Conservation (phyloP, 2,329 filamentous ascomycete species). For the Iodosphaeria phyllophila region DNA sequence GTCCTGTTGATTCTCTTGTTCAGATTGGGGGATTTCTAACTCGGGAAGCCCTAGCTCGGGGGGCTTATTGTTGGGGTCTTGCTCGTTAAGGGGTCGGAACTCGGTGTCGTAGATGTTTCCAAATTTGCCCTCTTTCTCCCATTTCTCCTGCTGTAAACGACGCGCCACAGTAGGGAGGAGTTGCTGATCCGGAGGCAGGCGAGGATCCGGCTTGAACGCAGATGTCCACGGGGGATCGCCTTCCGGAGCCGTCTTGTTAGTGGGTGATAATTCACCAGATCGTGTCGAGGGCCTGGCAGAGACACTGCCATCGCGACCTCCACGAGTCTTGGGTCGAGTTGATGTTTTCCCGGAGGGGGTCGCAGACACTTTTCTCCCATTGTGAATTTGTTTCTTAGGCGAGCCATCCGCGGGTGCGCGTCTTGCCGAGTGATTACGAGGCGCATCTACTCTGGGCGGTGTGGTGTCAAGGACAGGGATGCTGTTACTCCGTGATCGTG, state of each 20-base stretch:
- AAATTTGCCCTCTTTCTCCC: slow-evolving; percentile 80
- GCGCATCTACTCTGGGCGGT: neutral
- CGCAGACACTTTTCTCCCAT: slow-evolving; percentile 27
- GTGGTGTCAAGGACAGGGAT: slow-evolving; percentile 33
- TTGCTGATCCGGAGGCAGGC: slow-evolving; percentile 85
- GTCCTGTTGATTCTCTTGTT: slow-evolving; percentile 13
- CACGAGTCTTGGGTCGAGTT: slow-evolving; percentile 43
- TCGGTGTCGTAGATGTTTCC: slow-evolving; percentile 75
- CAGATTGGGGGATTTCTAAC: slow-evolving; percentile 6
- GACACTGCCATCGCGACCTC: slow-evolving; percentile 28
- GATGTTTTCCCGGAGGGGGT: slow-evolving; percentile 19
- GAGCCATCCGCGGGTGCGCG: slow-evolving; percentile 4
- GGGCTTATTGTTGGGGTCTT: slow-evolving; percentile 28
- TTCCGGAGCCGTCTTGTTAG: slow-evolving; percentile 53
- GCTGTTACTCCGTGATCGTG: slow-evolving; percentile 53
- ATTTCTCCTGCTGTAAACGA: slow-evolving; percentile 81
- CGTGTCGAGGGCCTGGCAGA: slow-evolving; percentile 42
- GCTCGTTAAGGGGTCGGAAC: slow-evolving; percentile 64
- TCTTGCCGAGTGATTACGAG: slow-evolving; percentile 7
- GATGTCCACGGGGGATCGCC: slow-evolving; percentile 93
- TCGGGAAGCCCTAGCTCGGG: slow-evolving; percentile 18
- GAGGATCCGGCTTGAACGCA: slow-evolving; percentile 89
- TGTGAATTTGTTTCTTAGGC: slow-evolving; percentile 4
- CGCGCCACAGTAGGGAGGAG: slow-evolving; percentile 87
- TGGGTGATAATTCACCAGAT: slow-evolving; percentile 32